phyloP scores from a whole-genome alignment of 257 asterid genomes.

The Nemophila menziesii region DNA sequence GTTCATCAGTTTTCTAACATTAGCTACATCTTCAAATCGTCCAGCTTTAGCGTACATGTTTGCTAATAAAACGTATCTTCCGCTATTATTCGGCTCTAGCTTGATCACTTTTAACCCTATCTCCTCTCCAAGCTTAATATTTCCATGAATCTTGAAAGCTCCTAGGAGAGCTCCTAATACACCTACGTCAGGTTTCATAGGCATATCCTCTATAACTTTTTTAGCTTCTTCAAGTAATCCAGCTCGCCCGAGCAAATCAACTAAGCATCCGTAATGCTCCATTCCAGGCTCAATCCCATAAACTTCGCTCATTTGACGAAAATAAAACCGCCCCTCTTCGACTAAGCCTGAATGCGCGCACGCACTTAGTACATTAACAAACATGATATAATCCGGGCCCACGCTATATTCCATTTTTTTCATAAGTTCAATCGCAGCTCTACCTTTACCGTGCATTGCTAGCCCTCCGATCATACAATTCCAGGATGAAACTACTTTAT shows the following conservation, averaged over 20 bases:
- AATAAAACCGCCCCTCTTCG: constrained; percentile 17
- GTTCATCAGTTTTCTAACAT: constrained; percentile 19
- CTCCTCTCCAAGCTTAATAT: constrained; percentile 14
- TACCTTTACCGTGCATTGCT: constrained; percentile 21
- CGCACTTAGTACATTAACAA: constrained; percentile 21
- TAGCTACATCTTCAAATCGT: constrained; percentile 16
- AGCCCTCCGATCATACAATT: constrained; percentile 20
- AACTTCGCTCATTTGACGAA: constrained; percentile 13
- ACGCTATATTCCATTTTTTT: constrained; percentile 17
- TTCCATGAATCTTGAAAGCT: constrained; percentile 18
- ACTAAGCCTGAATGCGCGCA: constrained; percentile 22
- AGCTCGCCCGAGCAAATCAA: constrained; percentile 25
- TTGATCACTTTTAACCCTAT: constrained; percentile 18
- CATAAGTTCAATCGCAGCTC: constrained; percentile 19
- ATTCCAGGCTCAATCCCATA: constrained; percentile 22
- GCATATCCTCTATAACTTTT: constrained; percentile 18
- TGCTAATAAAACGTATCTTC: constrained; percentile 21
- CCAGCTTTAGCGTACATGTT: constrained; percentile 18
- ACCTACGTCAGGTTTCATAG: constrained; percentile 19
- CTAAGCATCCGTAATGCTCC: constrained; percentile 31
- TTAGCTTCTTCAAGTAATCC: constrained; percentile 26
- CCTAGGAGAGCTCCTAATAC: constrained; percentile 25
- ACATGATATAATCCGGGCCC: constrained; percentile 24
- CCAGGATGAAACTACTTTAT: constrained; percentile 21
- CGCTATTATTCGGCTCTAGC: constrained; percentile 24